A percentile compares a stretch with the other conserved stretches of the same genome.
phyloP scores from a whole-genome alignment of 306 rosid genomes.

The Lablab purpureus region DNA sequence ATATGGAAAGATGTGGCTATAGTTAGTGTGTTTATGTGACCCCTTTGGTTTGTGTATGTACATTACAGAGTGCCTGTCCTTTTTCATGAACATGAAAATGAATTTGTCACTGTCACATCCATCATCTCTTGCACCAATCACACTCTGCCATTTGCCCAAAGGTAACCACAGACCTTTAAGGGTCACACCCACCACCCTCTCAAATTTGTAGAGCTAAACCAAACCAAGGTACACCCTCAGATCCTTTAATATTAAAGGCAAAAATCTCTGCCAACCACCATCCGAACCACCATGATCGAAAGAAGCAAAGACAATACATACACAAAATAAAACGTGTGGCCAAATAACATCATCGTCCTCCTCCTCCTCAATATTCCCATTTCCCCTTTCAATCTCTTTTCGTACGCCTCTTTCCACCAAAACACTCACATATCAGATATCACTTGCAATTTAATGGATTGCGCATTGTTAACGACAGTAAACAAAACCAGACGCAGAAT shows the following conservation, averaged over 20 bases:
- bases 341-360: conserved; percentile 19
- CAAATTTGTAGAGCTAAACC: not conserved
- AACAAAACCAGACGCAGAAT: too few relatives aligned
- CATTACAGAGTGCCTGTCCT: not conserved
- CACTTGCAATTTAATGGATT: not conserved
- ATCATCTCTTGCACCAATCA: conserved; percentile 48
- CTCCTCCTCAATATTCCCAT: not conserved
- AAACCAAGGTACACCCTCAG: not conserved
- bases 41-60: not conserved
- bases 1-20: not conserved
- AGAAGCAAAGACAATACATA: not conserved
- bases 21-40: not conserved
- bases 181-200: not conserved
- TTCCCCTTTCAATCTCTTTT: conserved; percentile 12
- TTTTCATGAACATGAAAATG: not conserved
- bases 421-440: not conserved
- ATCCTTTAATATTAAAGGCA: conserved; percentile 25
- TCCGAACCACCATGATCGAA: conserved; percentile 8
- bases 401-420: not conserved
- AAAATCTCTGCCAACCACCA: conserved; percentile 21
- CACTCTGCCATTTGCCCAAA: conserved; percentile 40
- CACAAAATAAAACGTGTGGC: not conserved
- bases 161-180: not conserved
- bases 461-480: not conserved
- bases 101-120: conserved; percentile 41